Evolutionary conservation across 768 basidiomycete species (phyloP), one percentile per base, ranked within the genome.

Genomic region (Gautieria morchelliformis): DNA sequence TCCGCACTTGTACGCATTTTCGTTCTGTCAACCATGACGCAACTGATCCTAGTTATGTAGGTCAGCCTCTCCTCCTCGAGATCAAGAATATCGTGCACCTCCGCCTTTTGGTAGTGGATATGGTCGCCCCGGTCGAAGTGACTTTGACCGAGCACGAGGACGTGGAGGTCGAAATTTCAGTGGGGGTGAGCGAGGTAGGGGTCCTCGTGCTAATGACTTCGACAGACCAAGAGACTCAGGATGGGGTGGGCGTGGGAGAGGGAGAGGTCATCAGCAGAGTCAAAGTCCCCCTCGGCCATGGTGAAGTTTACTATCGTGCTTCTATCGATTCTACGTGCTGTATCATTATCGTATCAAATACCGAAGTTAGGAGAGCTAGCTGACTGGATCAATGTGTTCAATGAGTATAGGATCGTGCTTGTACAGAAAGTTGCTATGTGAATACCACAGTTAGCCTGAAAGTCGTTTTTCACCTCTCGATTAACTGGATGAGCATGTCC

Each of bases 71-170:
- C 35, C 67, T 27, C 61, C 69, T 60, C 66, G 60, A 48, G 65
- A 58, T 57, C 60, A 56, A 64, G 62, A 59, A 27, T 62, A 62
- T 61, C 61, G 65, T n/a, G 58, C 65, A 24, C 63, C 65, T 10
- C 52, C 66, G 20, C 65, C 63, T 4, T 65, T 69, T 51, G 73
- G 72, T 54, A 65, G 71, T 24, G 66, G 66, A 17, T 15, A 52
- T 17, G 50, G 41, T 59, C 52, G 22, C 27, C 44, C 51, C 5
- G 33, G 57, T 22, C 27, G 53, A 56, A 44, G 50, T 17, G 48
- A 50, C n/a, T 45, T 53, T 40, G 71, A 75, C 57, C 71, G 73
- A 52, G 60, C 68, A 9, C 67, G 72, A 9, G 72, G 73, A 0
- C 56, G 70, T 37, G 69, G 73, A 8, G 64, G 67, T 35, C 17